phyloP scores from a whole-genome alignment of 768 basidiomycete species.

The Trametes cinnabarina region DNA sequence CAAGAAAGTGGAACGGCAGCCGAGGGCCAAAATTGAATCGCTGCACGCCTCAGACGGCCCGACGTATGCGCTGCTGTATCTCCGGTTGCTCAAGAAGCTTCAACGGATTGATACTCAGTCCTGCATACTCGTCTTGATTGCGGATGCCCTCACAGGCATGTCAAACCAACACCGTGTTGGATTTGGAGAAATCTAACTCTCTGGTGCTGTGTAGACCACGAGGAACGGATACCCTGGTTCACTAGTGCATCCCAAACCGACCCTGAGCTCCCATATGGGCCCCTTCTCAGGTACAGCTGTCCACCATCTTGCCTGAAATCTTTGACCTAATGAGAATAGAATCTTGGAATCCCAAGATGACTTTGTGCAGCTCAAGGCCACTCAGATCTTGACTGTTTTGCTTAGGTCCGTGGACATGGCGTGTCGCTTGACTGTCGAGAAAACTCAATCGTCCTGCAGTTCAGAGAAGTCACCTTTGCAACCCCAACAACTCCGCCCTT shows the following conservation, averaged over 20 bases:
- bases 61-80: slow-evolving; percentile 84
- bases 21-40: slow-evolving; percentile 69
- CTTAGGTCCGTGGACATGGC: slow-evolving; percentile 56
- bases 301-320: background rate
- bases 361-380: slow-evolving; percentile 88
- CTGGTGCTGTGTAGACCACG: slow-evolving; percentile 59
- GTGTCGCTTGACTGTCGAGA: slow-evolving; percentile 30
- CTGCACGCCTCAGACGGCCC: slow-evolving; percentile 79
- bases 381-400: slow-evolving; percentile 84
- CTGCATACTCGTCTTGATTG: slow-evolving; percentile 80
- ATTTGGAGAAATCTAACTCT: background rate
- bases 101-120: slow-evolving; percentile 86
- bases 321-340: slow-evolving; percentile 37
- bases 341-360: slow-evolving; percentile 86
- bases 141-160: slow-evolving; percentile 81
- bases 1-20: slow-evolving; percentile 86
- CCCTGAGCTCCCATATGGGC: slow-evolving; percentile 76
- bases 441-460: slow-evolving; percentile 20
- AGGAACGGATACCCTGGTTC: slow-evolving; percentile 82
- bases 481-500: slow-evolving; percentile 34
- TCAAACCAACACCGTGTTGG: background rate
- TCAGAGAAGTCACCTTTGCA: slow-evolving; percentile 28
- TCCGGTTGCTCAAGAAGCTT: slow-evolving; percentile 83
- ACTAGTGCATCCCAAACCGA: slow-evolving; percentile 59
- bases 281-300: slow-evolving; percentile 63